These are phyloP conservation scores for Aspergillus ellipticus DNA, from an alignment of 495 filamentous ascomycete species.

Conservation along the genomic window DNA sequence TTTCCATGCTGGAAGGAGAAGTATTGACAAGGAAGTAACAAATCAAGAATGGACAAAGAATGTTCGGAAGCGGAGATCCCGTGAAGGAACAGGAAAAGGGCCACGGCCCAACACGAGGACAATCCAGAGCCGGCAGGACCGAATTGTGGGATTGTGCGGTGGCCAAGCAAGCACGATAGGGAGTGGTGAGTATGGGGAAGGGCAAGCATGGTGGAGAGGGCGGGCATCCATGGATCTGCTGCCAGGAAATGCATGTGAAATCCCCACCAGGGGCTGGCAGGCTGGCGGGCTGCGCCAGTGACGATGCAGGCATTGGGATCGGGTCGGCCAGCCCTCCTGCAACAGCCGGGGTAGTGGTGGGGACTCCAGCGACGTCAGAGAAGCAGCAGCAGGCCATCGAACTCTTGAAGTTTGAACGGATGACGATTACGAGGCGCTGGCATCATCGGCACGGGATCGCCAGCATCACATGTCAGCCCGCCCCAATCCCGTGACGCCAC, in stretches of 20 bases:
- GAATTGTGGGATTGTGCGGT: too few relatives aligned
- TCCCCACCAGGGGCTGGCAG: constrained; percentile 16
- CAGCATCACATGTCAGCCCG: constrained; percentile 24
- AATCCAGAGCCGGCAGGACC: too few relatives aligned
- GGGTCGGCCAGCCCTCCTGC: neutral
- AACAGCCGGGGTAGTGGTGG: neutral
- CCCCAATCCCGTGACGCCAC: too few relatives aligned
- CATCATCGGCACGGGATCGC: too few relatives aligned
- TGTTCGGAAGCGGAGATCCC: too few relatives aligned
- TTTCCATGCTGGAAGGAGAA: neutral
- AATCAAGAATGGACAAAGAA: neutral
- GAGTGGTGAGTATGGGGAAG: neutral
- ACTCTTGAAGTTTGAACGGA: too few relatives aligned
- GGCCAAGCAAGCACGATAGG: neutral
- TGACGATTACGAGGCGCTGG: neutral
- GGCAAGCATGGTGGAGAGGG: neutral
- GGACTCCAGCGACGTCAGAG: neutral
- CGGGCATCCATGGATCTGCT: constrained; percentile 16
- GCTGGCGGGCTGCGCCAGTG: neutral
- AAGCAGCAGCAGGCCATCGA: neutral
- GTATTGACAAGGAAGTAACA: neutral
- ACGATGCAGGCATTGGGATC: neutral
- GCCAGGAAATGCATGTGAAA: constrained; percentile 29
- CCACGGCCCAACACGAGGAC: neutral
- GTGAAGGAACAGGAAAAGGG: neutral